Base-by-base conservation (phyloP, 139 green algal species). In the Picocystis salinarum region DNA sequence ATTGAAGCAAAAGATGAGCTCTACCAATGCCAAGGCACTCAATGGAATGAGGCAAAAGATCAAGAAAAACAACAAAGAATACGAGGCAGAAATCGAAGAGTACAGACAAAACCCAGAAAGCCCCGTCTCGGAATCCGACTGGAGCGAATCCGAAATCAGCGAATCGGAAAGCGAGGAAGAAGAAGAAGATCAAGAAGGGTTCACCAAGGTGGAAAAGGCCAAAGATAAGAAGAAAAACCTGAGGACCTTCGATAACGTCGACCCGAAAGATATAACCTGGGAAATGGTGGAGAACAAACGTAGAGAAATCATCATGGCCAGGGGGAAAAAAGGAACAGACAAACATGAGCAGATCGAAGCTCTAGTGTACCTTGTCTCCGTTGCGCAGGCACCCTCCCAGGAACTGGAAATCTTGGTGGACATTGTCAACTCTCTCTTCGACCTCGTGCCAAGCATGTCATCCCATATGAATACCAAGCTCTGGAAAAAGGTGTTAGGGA, bases 21-120 rank as follows among this genome's bases (percentile, higher is more conserved):
- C 68, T 33, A 91, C 83, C 44, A 96, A 98, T 52, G 73, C 75
- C 1, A 90, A 88, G 62, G 79, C 88, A 4, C 67, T 96, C 4
- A 93, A 91, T 58, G 79, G 77, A 28, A 92, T 98, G 83, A 77
- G 78, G 28, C 88, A 98, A 66, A 80, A 80, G 26, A 59, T 98
- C n/a, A 85, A 85, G 48, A 96, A 96, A 73, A 74, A 94, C 64
- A 84, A 83, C 44, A 28, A 49, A 3, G 42, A 48, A 15, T 79
- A 75, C 20, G 36, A 46, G 4, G 68, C 79, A 42, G 45, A 70
- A 41, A 69, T 86, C 23, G 48, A 58, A 6, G 58, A 46, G 15
- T 63, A 70, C 50, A 48, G 60, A 36, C 45, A 36, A 19, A 66
- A 26, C 2, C 47, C n/a, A 5, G 49, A 26, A 48, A 13, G 49